A percentile compares a stretch with the other conserved stretches of the same genome.
Evolutionary conservation across 2,329 filamentous ascomycete genomes (phyloP).

Genomic region (Sclerotinia nivalis): DNA sequence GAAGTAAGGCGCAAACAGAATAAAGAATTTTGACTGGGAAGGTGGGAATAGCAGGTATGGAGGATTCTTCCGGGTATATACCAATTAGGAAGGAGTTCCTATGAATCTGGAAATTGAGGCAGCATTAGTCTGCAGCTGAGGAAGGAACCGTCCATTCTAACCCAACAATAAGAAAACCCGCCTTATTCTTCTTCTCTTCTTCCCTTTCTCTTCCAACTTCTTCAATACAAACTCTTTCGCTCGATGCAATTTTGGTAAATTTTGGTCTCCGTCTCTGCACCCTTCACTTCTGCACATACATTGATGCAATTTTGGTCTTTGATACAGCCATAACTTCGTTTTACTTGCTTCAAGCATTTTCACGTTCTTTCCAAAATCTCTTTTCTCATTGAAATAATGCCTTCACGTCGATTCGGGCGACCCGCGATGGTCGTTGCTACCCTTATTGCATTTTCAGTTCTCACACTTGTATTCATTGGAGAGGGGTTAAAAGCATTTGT

Average conservation of each 20-base stretch:
- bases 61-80: not conserved
- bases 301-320: conserved; percentile 26
- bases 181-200: conserved; percentile 12
- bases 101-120: not conserved
- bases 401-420: conserved; percentile 29
- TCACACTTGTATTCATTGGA: conserved; percentile 35
- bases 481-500: conserved; percentile 32
- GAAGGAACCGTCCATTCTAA: conserved; percentile 19
- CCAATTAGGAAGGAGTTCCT: conserved; percentile 3
- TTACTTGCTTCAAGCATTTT: conserved; percentile 24
- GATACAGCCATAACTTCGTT: conserved; percentile 23
- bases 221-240: conserved; percentile 20
- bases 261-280: conserved; percentile 23
- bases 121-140: not conserved
- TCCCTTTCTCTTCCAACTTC: conserved; percentile 15
- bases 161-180: conserved; percentile 12
- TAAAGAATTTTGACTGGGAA: not conserved
- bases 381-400: conserved; percentile 29
- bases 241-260: conserved; percentile 26
- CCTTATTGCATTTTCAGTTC: conserved; percentile 33
- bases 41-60: not conserved
- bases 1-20: conserved; percentile 9
- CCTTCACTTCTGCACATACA: conserved; percentile 24
- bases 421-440: conserved; percentile 27
- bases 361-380: conserved; percentile 18